Evolutionary conservation across 2,329 filamentous ascomycete genomes (phyloP), one percentile per base, ranked within the genome.

Genomic region (Pseudogymnoascus sp.): DNA sequence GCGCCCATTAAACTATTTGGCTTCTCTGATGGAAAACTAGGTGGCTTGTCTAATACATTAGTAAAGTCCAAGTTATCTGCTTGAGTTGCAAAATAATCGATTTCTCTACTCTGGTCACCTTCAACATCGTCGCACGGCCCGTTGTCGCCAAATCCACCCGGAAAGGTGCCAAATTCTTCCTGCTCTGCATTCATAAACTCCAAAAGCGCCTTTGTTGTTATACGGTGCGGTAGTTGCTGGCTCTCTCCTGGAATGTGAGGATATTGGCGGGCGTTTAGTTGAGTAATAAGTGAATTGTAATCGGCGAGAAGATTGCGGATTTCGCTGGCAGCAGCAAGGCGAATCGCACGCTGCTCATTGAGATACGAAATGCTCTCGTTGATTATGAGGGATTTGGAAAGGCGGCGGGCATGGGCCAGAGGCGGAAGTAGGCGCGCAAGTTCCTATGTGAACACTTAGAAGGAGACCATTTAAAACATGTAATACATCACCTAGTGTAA

Each of bases 361-460:
- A 65, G 64, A 10, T 65, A 65, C 2, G 60, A 58, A n/a, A 68
- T 66, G 52, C 68, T 69, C 21, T 69, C 66, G 35, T 68, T 64
- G 12, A 69, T 65, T 45, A 69, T 69, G 60, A 68, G 62, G 12
- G 66, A 64, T 43, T 69, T 69, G 52, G 67, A 69, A n/a, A 69
- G 64, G 10, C 67, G 68, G 23, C 65, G 61, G 7, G 63, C 65
- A 5, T 58, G 39, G 10, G 62, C 65, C 19, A 69, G 45, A 11
- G 61, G 62, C 21, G 68, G 68, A 49, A 69, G 61, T 5, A 66
- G 67, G 19, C 65, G 61, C n/a, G 68, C 68, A 31, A 69, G 68
- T 19, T 69, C 66, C 68, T 69, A 43, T 43, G 39, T 61, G 26
- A 60, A 21, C 16, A 21, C 11, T 33, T 49, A 12, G 45, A 31